Conservation (phyloP, 768 basidiomycete species). For the Chlorophyllum brunneum region DNA sequence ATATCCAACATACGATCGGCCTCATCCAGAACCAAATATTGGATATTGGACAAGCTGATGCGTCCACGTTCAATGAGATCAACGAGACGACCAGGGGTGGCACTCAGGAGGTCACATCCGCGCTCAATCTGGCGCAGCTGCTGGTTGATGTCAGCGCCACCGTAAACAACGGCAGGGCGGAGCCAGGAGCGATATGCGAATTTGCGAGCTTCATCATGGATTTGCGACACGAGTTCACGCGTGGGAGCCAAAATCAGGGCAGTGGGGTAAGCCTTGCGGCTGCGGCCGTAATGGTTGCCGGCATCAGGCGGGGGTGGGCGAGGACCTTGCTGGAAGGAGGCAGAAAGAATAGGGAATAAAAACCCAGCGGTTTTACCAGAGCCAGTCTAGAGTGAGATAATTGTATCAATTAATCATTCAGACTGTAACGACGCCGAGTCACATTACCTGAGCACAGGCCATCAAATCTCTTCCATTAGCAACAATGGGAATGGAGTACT, state of each 20-base stretch:
- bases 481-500: conserved; percentile 99
- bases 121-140: conserved; percentile 94
- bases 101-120: conserved; percentile 94
- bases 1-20: conserved; percentile 99
- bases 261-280: conserved; percentile 92
- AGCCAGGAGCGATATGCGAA: conserved; percentile 99
- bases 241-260: conserved; percentile 98
- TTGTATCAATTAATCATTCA: conserved; percentile 17
- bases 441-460: conserved; percentile 86
- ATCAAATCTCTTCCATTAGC: conserved; percentile 85
- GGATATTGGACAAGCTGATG: conserved; percentile 94
- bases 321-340: conserved; percentile 85
- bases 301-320: conserved; percentile 57
- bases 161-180: conserved; percentile 97
- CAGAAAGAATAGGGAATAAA: conserved; percentile 97
- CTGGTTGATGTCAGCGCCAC: conserved; percentile 95
- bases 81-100: conserved; percentile 96
- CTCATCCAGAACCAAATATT: conserved; percentile 97
- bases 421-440: conserved; percentile 11
- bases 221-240: conserved; percentile 97
- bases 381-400: conserved; percentile 67
- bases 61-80: conserved; percentile 97
- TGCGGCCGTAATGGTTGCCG: conserved; percentile 50
- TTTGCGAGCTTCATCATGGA: conserved; percentile 98
- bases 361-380: conserved; percentile 99